A percentile compares a stretch with the other conserved stretches of the same genome.
phyloP scores from a whole-genome alignment of 371 early-diverging fungal genomes.

The Racocetra persica region DNA sequence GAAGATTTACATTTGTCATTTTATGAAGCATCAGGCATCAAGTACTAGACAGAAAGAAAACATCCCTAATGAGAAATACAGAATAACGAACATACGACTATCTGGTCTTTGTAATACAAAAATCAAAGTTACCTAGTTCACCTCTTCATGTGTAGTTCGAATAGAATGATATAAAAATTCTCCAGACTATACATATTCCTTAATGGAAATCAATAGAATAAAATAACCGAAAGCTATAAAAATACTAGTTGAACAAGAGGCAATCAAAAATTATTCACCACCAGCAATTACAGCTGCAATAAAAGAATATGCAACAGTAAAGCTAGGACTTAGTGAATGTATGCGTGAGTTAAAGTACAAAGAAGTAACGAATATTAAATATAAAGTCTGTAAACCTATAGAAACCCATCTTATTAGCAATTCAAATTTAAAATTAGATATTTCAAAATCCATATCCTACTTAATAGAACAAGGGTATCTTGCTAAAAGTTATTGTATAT shows the following conservation, averaged over 20 bases:
- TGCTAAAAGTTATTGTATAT: not conserved
- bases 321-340: constrained; percentile 13
- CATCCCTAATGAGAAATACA: no score
- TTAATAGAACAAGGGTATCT: not conserved
- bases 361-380: constrained; percentile 41
- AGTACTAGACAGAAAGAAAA: no score
- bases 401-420: constrained; percentile 29
- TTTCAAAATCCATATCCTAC: not conserved
- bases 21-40: no score
- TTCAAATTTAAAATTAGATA: constrained; percentile 24
- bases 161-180: no score
- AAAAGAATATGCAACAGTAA: constrained; percentile 25
- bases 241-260: constrained; percentile 43
- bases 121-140: no score
- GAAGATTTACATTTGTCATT: no score
- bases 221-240: no score
- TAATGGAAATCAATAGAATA: no score
- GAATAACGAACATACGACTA: no score
- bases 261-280: constrained; percentile 22
- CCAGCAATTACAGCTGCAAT: constrained; percentile 28
- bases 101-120: no score
- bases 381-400: constrained; percentile 29
- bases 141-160: no score
- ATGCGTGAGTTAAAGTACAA: constrained; percentile 14
- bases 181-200: no score